Base-by-base conservation (phyloP, 768 basidiomycete species). In the Rhizopogon salebrosus region DNA sequence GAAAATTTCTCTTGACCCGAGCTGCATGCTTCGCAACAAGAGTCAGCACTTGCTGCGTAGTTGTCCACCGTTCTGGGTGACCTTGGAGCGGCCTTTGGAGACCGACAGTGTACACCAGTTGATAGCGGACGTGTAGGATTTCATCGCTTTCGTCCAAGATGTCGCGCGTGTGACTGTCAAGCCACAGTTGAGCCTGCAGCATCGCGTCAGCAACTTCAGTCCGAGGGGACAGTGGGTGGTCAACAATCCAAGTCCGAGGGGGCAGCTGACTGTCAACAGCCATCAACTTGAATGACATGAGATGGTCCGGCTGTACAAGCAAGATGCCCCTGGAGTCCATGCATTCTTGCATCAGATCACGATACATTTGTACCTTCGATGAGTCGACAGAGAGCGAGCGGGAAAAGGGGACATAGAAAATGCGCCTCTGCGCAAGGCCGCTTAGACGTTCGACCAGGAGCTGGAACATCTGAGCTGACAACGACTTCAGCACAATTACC, bases 331-430 rank as follows among this genome's bases (percentile, higher is more conserved):
- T 61, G 18, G 61, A 60, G 0, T 48, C 48, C 55, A 63, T 65
- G 50, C 81, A 83, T 39, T 70, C 66, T 23, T 62, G 51, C 55
- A 74, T 69, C 5, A 82, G 40, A 5, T 46, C 23, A 6, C 52
- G 58, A 10, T 80, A 67, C 6, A 42, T 43, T 1, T 43, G n/a
- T 1, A 66, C 56, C 43, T 64, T 55, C 1, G 56, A 20, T 0
- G 29, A 6, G 27, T 56, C 49, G 27, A 71, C 26, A 31, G 61
- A 48, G 6, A 72, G 56, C 6, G 70, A 66, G 13, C 82, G 72
- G 13, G 75, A 76, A 54, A 82, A 80, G 2, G 81, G 82, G 1
- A 81, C 29, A 51, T 68, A 75, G 49, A 76, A 81, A 9, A 83
- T 60, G 0, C 73, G 74, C 9, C 78, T 71, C 54, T 80, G 74